Evolutionary conservation across 768 basidiomycete species (phyloP).

Genomic region (Pisolithus tinctorius): DNA sequence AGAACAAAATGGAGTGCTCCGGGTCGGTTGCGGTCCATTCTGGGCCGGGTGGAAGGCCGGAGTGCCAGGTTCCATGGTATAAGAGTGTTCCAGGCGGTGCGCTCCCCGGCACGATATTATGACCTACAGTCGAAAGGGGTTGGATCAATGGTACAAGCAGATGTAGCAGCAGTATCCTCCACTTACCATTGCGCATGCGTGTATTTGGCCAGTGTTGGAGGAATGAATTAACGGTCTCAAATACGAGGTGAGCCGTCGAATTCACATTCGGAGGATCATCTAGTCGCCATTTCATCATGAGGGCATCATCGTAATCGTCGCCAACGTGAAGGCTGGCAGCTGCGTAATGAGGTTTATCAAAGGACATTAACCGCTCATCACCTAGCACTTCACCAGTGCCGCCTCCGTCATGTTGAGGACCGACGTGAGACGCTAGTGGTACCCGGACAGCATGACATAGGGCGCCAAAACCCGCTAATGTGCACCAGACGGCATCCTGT

Average conservation of each 20-base stretch:
- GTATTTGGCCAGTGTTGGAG: conserved; percentile 43
- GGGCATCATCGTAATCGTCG: too few species aligned
- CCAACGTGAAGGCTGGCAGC: too few species aligned
- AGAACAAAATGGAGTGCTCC: conserved; percentile 30
- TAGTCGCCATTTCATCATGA: conserved; percentile 16
- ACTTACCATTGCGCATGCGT: conserved; percentile 38
- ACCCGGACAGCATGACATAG: too few species aligned
- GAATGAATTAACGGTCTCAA: conserved; percentile 26
- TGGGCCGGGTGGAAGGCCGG: conserved; percentile 14
- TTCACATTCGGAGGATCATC: conserved; percentile 16
- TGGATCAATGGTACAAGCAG: not conserved
- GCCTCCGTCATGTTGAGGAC: too few species aligned
- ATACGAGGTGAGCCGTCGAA: conserved; percentile 26
- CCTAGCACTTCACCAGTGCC: too few species aligned
- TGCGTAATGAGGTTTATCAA: too few species aligned
- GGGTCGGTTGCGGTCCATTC: conserved; percentile 27
- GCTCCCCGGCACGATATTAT: conserved; percentile 2
- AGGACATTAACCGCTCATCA: too few species aligned
- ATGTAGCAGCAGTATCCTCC: not conserved
- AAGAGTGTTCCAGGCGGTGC: conserved; percentile 3
- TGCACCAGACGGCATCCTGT: too few species aligned
- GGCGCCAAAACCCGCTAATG: too few species aligned
- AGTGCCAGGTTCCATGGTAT: conserved; percentile 10
- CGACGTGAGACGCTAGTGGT: too few species aligned
- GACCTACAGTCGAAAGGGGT: not conserved